Base-by-base conservation (phyloP, 1,284 basidiomycete genomes). In the Trametes hirsuta region DNA sequence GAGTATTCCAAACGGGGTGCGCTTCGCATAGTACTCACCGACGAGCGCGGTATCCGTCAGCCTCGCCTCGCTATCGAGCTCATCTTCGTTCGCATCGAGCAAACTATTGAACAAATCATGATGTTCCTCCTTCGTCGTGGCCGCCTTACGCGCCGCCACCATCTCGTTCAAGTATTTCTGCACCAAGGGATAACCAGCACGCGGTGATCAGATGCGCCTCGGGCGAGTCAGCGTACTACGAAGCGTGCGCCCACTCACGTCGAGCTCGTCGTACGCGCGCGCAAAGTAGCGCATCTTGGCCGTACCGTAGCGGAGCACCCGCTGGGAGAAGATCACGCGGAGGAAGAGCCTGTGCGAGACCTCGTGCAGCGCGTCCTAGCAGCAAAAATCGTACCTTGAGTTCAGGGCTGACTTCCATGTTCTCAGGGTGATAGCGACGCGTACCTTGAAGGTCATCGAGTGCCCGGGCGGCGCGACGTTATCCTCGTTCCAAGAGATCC, bases 91-190 rank as follows among this genome's bases (percentile, higher is more conserved):
- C 6, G 84, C 84, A 56, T 78, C 77, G 4, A 87, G 69, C 14
- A 87, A 73, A 62, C 77, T 81, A 63, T 75, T 84, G 68, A 87
- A 83, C 3, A 87, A 71, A 68, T 88, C 85, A 59, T 84, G 70
- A 34, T 76, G 75, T 58, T 79, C 76, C 46, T 76, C 77, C 49
- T 78, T 79, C 49, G 76, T 68, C 62, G 72, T 75, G 0, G 72
- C 67, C 12, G 55, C 62, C 53, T 76, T 73, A 0, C 85, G 79
- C 21, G 74, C 75, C 14, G 74, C 62, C 50, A 86, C 82, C 83
- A 87, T 85, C 69, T 86, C 84, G 1, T 71, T 53, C 76, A 87
- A 81, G 58, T 86, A 85, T 41, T 51, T 58, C 84, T 86, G 58
- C 50, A 8, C 25, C 25, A 30, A 11, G 14, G 15, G 18, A 18